Evolutionary conservation across 1,139 yeast species (phyloP), one percentile per base, ranked within the genome.

Genomic region (Scheffersomyces segobiensis): DNA sequence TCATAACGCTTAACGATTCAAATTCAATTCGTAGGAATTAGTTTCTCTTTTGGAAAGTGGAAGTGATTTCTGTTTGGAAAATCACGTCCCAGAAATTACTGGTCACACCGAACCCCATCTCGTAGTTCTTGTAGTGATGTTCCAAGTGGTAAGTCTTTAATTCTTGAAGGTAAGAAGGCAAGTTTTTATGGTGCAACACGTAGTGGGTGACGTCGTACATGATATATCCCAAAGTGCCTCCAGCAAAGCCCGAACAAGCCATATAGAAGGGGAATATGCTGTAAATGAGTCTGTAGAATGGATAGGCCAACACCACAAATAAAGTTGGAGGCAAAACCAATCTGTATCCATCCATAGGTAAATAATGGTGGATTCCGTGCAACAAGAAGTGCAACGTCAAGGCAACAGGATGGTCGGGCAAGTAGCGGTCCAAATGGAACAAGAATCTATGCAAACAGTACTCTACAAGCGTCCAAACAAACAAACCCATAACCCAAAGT

Each of bases 61-160:
- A 57, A 50, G 75, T 71, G 62, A 80, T 79, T 65, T 80, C 83
- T 52, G 98, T 95, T 56, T 89, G 90, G 73, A 96, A 95, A 18
- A 95, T 91, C 52, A 79, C 84, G 74, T 95, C 99, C 99, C 99
- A 95, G 75, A 92, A 92, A 76, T 85, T 86, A 61, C 93, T 85
- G 51, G 98, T 91, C 60, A 95, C 98, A 66, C 99, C 99, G 67
- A 92, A 95, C 1, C 98, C 99, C 69, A 93, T 77, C 74, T 95
- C 97, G 74, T 91, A 96, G 75, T 96, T 93, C 79, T 93, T 93
- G 81, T 95, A 95, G 72, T 95, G 99, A 74, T 95, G 99, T 73
- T 93, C 98, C 75, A 95, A 83, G 75, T 95, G 99, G 71, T 91
- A 88, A 56, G 89, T 91, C 77, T 95, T 95, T 69, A 92, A 78